Base-by-base conservation (phyloP, 192 early-diverging fungal species). In the Backusella australiensis region DNA sequence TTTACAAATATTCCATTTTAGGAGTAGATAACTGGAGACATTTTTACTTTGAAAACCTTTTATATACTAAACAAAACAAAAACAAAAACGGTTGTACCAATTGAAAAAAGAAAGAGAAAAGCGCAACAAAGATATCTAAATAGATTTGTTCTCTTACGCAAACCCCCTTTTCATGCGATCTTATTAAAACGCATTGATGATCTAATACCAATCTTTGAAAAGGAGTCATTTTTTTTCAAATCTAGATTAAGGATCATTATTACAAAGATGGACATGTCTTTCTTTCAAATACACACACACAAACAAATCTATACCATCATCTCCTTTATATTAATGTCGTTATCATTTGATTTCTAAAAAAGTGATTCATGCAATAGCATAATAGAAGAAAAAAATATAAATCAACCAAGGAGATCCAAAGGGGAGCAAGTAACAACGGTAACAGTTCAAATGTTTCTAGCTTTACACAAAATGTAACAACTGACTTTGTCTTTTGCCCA, bases 391-490 rank as follows among this genome's bases (percentile, higher is more conserved):
- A 49, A 8, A 6, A 63, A 11, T 29, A 63, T 6, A 12, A 38
- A 9, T 14, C 36, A 39, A 26, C 1, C 36, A 38, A 23, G 6
- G 44, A 34, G 6, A 29, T 17, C 21, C 8, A 38, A 11, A 69
- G 52, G 71, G 34, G 71, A 53, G 34, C 15, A 34, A 34, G 15
- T 29, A 49, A 32, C 21, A 52, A 46, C 36, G 9, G 15, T 19
- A 46, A 21, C 14, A 72, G n/a, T 17, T 15, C 19, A 53, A 56
- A 53, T 34, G 14, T 8, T 34, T 49, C 5, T 19, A 34, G 29
- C 12, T 34, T 49, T 49, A 72, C 70, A 72, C 70, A 72, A 72
- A 52, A 72, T 72, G 70, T 72, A 72, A 72, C 44, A 59, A 72
- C 34, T 53, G 71, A 53, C 34, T 34, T 34, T 21, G 26, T 53